Evolutionary conservation across 2,329 filamentous ascomycete species (phyloP).

Genomic region (Cercospora sojina): DNA sequence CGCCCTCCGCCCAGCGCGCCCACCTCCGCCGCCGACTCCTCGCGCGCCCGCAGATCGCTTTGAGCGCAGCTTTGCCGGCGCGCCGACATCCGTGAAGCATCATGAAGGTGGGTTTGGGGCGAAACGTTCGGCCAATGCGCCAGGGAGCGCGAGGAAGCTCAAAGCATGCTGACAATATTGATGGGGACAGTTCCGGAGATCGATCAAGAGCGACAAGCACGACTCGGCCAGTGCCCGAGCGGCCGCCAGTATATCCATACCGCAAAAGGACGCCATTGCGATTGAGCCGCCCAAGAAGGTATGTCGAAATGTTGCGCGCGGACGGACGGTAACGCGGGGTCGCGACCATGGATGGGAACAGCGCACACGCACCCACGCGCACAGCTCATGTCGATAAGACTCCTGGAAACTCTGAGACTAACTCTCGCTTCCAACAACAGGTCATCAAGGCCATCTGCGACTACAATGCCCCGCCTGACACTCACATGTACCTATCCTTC

Average conservation of each 20-base stretch:
- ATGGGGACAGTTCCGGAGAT: conserved; percentile 64
- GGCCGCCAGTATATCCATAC: conserved; percentile 72
- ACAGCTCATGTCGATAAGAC: conserved; percentile 4
- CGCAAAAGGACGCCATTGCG: conserved; percentile 80
- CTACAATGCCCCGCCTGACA: conserved; percentile 67
- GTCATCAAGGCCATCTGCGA: conserved; percentile 97
- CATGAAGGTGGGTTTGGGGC: conserved; percentile 15
- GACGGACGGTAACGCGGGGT: neutral
- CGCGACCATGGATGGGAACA: neutral
- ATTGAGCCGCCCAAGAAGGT: conserved; percentile 95
- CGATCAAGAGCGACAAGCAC: conserved; percentile 85
- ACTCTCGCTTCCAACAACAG: conserved; percentile 47
- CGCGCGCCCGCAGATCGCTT: neutral
- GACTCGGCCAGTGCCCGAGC: conserved; percentile 43
- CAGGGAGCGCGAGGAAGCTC: conserved; percentile 24
- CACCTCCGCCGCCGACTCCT: neutral
- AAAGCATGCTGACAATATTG: conserved; percentile 10
- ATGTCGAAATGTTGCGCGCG: conserved; percentile 32
- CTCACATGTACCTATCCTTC: conserved; percentile 73
- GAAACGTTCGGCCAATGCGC: conserved; percentile 8
- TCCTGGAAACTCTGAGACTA: conserved; percentile 14
- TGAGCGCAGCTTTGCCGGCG: neutral
- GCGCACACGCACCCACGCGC: neutral
- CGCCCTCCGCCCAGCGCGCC: neutral
- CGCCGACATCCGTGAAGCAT: conserved; percentile 10